A percentile compares a stretch with the other conserved stretches of the same genome.
Conservation (phyloP, 108 stramenopile genomes). For the Nitzschia inconspicua region DNA sequence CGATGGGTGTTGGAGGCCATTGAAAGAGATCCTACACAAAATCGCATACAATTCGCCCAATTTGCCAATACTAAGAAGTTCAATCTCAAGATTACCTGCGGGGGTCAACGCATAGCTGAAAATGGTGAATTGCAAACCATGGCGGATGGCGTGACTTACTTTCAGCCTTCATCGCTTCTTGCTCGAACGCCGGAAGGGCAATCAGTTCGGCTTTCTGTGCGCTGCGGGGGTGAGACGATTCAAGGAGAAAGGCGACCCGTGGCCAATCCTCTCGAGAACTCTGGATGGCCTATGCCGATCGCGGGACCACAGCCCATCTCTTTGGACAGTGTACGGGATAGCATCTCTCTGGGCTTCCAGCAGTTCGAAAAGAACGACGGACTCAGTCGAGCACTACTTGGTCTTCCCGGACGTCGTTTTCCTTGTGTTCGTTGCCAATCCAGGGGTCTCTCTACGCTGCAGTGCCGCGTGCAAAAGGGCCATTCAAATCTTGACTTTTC, state of each 20-base stretch:
- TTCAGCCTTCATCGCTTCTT: neutral
- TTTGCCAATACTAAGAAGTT: constrained; percentile 1
- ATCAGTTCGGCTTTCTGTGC: neutral
- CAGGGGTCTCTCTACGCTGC: constrained; percentile 5
- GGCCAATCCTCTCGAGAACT: neutral
- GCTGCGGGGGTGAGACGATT: neutral
- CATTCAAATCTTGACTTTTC: constrained; percentile 55
- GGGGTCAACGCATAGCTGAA: neutral
- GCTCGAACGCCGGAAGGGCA: neutral
- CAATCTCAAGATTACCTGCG: constrained; percentile 22
- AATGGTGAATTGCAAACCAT: neutral
- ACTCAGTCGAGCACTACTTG: constrained; percentile 21
- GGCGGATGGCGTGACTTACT: neutral
- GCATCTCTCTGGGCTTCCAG: neutral
- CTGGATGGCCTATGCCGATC: no score
- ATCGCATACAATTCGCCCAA: neutral
- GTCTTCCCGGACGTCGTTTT: constrained; percentile 18
- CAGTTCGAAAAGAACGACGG: constrained; percentile 13
- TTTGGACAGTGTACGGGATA: neutral
- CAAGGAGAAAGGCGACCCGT: neutral
- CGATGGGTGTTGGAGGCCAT: constrained; percentile 23
- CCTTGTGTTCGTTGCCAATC: constrained; percentile 45
- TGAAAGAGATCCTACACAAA: constrained; percentile 14
- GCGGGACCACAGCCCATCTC: neutral
- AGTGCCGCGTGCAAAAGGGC: constrained; percentile 32